Evolutionary conservation across 257 asterid genomes (phyloP).

Genomic region (Buddleja alternifolia): DNA sequence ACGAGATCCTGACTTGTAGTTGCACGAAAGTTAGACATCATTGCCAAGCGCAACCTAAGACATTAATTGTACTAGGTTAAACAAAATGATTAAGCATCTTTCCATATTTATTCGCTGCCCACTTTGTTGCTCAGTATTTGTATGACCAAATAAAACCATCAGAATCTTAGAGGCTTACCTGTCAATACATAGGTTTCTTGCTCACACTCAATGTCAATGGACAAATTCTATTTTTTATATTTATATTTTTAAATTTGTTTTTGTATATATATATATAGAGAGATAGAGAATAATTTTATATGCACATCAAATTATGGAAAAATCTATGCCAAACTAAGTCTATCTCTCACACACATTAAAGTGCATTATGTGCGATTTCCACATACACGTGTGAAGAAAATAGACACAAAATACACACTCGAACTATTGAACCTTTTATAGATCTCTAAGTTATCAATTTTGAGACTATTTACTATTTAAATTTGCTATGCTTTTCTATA

Average conservation of each 20-base stretch:
- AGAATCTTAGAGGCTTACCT: not conserved
- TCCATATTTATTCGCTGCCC: constrained; percentile 18
- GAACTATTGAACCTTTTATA: too few species aligned
- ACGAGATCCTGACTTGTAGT: not conserved
- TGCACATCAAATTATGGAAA: too few species aligned
- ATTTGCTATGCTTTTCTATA: too few species aligned
- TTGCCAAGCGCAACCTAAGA: not conserved
- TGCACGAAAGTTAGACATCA: constrained; percentile 16
- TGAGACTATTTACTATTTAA: too few species aligned
- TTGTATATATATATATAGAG: not conserved
- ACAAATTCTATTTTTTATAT: not conserved
- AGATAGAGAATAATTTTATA: too few species aligned
- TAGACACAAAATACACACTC: too few species aligned
- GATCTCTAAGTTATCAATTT: too few species aligned
- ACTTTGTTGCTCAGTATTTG: not conserved
- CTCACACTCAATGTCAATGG: not conserved
- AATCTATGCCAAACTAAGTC: too few species aligned
- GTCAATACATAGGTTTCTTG: not conserved
- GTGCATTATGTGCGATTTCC: too few species aligned
- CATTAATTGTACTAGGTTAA: not conserved
- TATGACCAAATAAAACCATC: not conserved
- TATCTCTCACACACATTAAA: too few species aligned
- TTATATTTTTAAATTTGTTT: too few species aligned
- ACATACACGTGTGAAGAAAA: too few species aligned
- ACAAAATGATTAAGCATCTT: constrained; percentile 24